Evolutionary conservation across 1,284 basidiomycete genomes (phyloP), one percentile per base, ranked within the genome.

Genomic region (Austroboletus niveus): DNA sequence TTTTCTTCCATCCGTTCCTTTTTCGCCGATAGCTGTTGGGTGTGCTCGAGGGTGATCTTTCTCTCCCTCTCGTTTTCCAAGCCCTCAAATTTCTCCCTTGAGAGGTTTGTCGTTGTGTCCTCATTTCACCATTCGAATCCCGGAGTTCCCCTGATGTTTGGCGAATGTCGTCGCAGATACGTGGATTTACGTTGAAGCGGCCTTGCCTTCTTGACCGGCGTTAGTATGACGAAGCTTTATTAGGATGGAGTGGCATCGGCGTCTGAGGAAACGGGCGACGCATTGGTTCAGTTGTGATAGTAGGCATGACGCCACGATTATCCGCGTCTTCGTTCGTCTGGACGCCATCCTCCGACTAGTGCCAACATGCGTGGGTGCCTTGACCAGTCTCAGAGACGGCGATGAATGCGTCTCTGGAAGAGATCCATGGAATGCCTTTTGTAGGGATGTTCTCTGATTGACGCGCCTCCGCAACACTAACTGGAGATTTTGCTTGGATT

Each of bases 181-280:
- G 60, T 8, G 44, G 34, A 8, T 63, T 17, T 69, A 14, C 41
- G 57, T 31, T 60, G 58, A 27, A 70, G 63, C 3, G 65, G 64
- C 34, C n/a, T 63, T 9, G 49, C 34, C 34, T 53, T 69, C 56
- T 69, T 70, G 14, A 64, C 40, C 1, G 68, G 68, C 0, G 68
- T 70, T 12, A 3, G 47, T 38, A 66, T 45, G 1, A 68, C 66
- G n/a, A 68, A 71, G 8, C 57, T 22, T 67, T 49, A 17, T 57
- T 69, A 2, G 60, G 22, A 11, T 56, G 53, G 20, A 35, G 50
- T 3, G 47, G 41, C 40, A 66, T 44, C 2, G 68, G 66, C 0
- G 69, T 71, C 20, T 58, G 49, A 2, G 54, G 62, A n/a, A 64
- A 57, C 8, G n/a, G 44, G 14, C n/a, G 42, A 12, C 47, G 48